Conservation (phyloP, 2,329 filamentous ascomycete genomes). For the Xylaria digitata region DNA sequence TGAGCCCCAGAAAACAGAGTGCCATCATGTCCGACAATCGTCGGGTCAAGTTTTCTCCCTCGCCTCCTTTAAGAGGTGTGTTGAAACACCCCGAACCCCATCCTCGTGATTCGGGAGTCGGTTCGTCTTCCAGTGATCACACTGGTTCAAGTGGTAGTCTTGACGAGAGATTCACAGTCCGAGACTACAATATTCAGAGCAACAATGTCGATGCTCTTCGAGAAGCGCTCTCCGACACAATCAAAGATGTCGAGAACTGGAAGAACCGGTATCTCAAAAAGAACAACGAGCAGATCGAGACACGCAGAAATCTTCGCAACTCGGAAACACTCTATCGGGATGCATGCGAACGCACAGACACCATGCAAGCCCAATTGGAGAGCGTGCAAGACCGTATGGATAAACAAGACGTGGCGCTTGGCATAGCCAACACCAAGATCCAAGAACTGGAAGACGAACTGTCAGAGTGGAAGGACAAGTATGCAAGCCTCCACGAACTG, state of each 20-base stretch:
- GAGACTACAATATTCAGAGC: slow-evolving; percentile 37
- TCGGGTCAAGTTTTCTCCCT: slow-evolving; percentile 42
- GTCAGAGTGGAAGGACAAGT: slow-evolving; percentile 22
- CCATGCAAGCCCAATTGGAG: slow-evolving; percentile 13
- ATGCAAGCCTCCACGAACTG: slow-evolving; percentile 24
- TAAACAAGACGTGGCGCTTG: slow-evolving; percentile 33
- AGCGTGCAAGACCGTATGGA: slow-evolving; percentile 30
- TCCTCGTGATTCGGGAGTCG: slow-evolving; percentile 46
- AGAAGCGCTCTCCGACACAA: slow-evolving; percentile 33
- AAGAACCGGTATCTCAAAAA: slow-evolving; percentile 28
- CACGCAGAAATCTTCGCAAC: slow-evolving; percentile 24
- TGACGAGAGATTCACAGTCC: slow-evolving; percentile 45
- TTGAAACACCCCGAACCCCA: slow-evolving; percentile 38
- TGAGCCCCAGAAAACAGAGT: background rate
- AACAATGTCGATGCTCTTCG: slow-evolving; percentile 36
- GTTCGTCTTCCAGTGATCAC: slow-evolving; percentile 49
- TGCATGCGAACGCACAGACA: slow-evolving; percentile 12
- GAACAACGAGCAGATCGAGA: slow-evolving; percentile 24
- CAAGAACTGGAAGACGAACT: slow-evolving; percentile 11
- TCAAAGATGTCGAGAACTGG: slow-evolving; percentile 34
- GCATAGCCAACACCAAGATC: slow-evolving; percentile 27
- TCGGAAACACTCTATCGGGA: slow-evolving; percentile 17
- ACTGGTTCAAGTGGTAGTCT: slow-evolving; percentile 46
- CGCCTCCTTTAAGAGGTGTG: slow-evolving; percentile 32
- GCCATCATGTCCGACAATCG: slow-evolving; percentile 43